Base-by-base conservation (phyloP, 2,329 filamentous ascomycete species). In the Colletotrichum spinosum region DNA sequence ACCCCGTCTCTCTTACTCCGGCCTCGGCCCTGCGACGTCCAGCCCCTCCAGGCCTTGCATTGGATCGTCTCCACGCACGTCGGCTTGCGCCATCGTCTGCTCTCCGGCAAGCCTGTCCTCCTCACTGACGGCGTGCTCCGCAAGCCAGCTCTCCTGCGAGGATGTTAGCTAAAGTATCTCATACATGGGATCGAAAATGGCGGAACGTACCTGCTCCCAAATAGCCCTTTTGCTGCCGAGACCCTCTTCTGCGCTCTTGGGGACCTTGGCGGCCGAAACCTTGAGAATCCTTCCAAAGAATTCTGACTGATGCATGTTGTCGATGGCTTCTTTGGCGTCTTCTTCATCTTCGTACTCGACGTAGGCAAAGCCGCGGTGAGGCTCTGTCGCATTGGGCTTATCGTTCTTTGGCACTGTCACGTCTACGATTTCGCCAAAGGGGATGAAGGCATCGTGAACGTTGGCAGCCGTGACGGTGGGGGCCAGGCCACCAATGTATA, bases 291-390 rank as follows among this genome's bases (percentile, higher is more conserved):
- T 88, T 10, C 96, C 97, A 76, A 95, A 98, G 50, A 99, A 87
- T 80, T 98, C 95, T 67, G 94, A 92, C 77, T 97, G 94, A 76
- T 99, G 93, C 95, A 99, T 98, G 76, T 99, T 99, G 84, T 98
- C 94, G 77, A 99, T 97, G 55, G 96, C 96, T 79, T 98, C 95
- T 73, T 90, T 90, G 35, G 94, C 95, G 79, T 99, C 96, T 62
- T 90, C 88, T 11, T 89, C 85, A 62, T 93, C 87, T 72, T 97
- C 94, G 74, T 92, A 99, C 75, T 99, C 96, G 55, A 99, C 92
- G 76, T 99, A 98, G 64, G 94, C 96, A 78, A 98, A 99, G 1
- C 97, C 96, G 56, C 94, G 86, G 77, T 99, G 96, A 37, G 89
- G 82, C 45, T 97, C 92, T 52, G 86, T 88, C 7, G 91, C 88